These are phyloP conservation scores for Hymenoscyphus fraxineus DNA, from an alignment of 2,329 filamentous ascomycete species.

Conservation along the genomic window DNA sequence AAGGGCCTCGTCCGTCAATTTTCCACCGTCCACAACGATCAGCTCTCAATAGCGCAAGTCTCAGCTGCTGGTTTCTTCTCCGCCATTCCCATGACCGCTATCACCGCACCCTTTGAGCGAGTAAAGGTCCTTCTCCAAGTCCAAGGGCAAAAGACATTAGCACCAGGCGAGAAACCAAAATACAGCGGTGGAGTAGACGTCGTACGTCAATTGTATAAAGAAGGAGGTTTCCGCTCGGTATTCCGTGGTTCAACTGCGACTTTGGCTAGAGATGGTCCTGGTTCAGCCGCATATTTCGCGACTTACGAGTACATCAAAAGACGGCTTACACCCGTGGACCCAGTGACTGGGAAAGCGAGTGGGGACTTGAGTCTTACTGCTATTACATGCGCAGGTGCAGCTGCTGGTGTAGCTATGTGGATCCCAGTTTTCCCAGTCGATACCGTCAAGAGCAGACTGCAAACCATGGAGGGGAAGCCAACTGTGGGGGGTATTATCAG, in stretches of 20 bases:
- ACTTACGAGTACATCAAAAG: slow-evolving; percentile 96
- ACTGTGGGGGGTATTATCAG: slow-evolving; percentile 76
- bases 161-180: slow-evolving; percentile 86
- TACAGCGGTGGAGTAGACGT: slow-evolving; percentile 87
- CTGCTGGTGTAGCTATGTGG: slow-evolving; percentile 97
- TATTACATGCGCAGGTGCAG: slow-evolving; percentile 81
- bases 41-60: slow-evolving; percentile 80
- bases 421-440: slow-evolving; percentile 97
- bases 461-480: slow-evolving; percentile 83
- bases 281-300: slow-evolving; percentile 92
- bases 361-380: slow-evolving; percentile 79
- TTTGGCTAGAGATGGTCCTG: slow-evolving; percentile 87
- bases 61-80: slow-evolving; percentile 95
- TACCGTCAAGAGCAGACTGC: slow-evolving; percentile 89
- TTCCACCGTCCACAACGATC: slow-evolving; percentile 62
- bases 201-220: slow-evolving; percentile 85
- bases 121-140: slow-evolving; percentile 98
- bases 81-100: slow-evolving; percentile 93
- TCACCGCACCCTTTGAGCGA: slow-evolving; percentile 98
- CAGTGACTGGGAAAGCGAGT: slow-evolving; percentile 63
- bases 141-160: slow-evolving; percentile 82
- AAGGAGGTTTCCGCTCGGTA: slow-evolving; percentile 85
- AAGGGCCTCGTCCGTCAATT: slow-evolving; percentile 76
- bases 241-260: slow-evolving; percentile 91
- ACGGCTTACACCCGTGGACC: slow-evolving; percentile 76